These are phyloP conservation scores for Rhodotorula taiwanensis DNA, from an alignment of 768 basidiomycete genomes.

Conservation along the genomic window DNA sequence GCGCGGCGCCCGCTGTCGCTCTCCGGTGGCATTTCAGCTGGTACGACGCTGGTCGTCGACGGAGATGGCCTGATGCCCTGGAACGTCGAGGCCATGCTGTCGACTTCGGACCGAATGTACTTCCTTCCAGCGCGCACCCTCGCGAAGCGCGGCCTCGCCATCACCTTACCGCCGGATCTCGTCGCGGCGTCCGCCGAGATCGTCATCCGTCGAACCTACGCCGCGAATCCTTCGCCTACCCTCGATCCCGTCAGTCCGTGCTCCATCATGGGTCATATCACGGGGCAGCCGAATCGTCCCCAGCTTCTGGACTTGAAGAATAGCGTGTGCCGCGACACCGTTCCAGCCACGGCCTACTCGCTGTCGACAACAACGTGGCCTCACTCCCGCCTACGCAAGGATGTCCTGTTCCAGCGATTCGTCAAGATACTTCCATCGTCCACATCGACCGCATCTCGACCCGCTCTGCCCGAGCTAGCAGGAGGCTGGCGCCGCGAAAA, in stretches of 20 bases:
- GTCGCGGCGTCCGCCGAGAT: background rate
- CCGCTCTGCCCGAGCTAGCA: background rate
- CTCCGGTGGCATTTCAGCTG: background rate
- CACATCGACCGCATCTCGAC: background rate
- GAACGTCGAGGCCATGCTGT: background rate
- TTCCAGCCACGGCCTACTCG: background rate
- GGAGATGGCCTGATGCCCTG: background rate
- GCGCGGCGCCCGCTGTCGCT: background rate
- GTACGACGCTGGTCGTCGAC: slow-evolving; percentile 7
- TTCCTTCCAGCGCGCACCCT: background rate
- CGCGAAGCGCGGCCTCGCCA: background rate
- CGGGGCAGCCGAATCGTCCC: background rate
- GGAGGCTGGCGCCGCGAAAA: background rate
- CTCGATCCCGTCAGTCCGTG: background rate
- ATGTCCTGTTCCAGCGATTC: background rate
- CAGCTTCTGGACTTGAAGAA: background rate
- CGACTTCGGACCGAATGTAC: background rate
- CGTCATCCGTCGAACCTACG: background rate
- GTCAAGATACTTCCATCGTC: too few relatives aligned
- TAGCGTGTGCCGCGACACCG: background rate
- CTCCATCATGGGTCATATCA: slow-evolving; percentile 4
- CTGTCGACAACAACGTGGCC: background rate
- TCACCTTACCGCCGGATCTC: background rate
- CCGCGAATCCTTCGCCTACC: background rate
- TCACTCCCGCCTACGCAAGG: background rate